A percentile compares a stretch with the other conserved stretches of the same genome.
These are phyloP conservation scores for Saccharum hybrid DNA, from an alignment of 202 grass and related monocot genomes.

Conservation along the genomic window DNA sequence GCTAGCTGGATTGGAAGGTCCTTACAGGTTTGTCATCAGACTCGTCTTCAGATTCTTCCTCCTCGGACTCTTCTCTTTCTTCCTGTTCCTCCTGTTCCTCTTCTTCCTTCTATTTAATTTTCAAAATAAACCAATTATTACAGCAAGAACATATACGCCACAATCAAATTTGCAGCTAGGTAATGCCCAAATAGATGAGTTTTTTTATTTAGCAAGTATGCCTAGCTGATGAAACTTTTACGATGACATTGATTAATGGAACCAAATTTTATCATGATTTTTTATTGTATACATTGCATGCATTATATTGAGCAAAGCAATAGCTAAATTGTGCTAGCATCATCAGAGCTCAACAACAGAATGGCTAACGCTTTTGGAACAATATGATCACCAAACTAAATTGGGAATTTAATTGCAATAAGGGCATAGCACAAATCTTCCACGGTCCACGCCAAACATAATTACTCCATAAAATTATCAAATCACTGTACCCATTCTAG, in stretches of 20 bases:
- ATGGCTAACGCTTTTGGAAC: neutral
- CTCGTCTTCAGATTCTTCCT: constrained; percentile 78
- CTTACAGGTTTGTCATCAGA: constrained; percentile 68
- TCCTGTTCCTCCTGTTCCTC: constrained; percentile 65
- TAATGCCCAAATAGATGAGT: constrained; percentile 4
- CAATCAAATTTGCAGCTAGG: neutral
- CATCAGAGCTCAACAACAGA: neutral
- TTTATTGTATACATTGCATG: constrained; percentile 10
- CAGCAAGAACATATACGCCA: constrained; percentile 26
- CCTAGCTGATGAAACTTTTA: neutral
- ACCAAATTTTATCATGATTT: neutral
- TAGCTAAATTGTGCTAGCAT: neutral
- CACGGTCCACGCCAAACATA: neutral
- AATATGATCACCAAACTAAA: neutral
- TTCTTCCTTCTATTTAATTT: constrained; percentile 60
- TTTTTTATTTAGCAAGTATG: neutral
- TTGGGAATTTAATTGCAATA: neutral
- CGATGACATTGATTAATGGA: neutral
- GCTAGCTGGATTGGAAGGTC: constrained; percentile 14
- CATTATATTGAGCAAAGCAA: constrained; percentile 8
- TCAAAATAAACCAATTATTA: constrained; percentile 41
- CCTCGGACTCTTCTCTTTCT: constrained; percentile 75
- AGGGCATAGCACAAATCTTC: neutral
- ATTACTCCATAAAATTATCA: constrained; percentile 6
- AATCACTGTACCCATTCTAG: neutral